Percentiles rank a stretch among this genome's conserved stretches.
Evolutionary conservation across 441 rosid genomes (phyloP).

Genomic region (Lagerstroemia fauriei): DNA sequence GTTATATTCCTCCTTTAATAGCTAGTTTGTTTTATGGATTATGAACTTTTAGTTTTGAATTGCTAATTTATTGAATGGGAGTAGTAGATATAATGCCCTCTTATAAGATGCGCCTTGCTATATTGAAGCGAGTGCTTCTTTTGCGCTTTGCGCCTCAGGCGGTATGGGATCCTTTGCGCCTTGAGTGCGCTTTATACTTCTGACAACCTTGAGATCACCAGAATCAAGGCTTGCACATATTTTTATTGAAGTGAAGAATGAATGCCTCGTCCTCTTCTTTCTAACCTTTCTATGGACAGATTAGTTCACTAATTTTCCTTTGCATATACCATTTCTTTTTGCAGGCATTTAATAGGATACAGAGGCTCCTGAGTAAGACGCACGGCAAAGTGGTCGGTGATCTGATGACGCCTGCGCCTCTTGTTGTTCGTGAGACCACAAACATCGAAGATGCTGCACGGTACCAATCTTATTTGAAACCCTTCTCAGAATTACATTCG

Average conservation of each 20-base stretch:
- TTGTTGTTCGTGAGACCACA: slow-evolving; percentile 66
- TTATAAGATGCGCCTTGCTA: too few species aligned
- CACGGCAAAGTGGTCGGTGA: slow-evolving; percentile 83
- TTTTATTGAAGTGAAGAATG: background rate
- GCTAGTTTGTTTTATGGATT: too few species aligned
- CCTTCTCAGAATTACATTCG: background rate
- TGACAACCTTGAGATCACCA: too few species aligned
- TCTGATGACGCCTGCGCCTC: slow-evolving; percentile 86
- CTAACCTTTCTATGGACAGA: background rate
- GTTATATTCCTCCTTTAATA: too few species aligned
- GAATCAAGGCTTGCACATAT: background rate
- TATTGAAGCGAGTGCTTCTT: too few species aligned
- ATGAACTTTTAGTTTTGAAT: too few species aligned
- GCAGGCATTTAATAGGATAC: slow-evolving; percentile 77
- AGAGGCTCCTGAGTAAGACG: slow-evolving; percentile 68
- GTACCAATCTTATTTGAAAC: slow-evolving; percentile 31
- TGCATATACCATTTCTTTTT: background rate
- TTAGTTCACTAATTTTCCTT: background rate
- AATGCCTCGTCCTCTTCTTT: background rate
- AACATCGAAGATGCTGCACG: slow-evolving; percentile 85
- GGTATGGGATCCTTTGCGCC: too few species aligned
- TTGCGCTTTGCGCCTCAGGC: too few species aligned
- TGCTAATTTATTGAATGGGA: too few species aligned
- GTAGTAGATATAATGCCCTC: too few species aligned
- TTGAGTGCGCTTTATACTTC: too few species aligned